phyloP scores from a whole-genome alignment of 768 basidiomycete species.

The Suillus occidentalis region DNA sequence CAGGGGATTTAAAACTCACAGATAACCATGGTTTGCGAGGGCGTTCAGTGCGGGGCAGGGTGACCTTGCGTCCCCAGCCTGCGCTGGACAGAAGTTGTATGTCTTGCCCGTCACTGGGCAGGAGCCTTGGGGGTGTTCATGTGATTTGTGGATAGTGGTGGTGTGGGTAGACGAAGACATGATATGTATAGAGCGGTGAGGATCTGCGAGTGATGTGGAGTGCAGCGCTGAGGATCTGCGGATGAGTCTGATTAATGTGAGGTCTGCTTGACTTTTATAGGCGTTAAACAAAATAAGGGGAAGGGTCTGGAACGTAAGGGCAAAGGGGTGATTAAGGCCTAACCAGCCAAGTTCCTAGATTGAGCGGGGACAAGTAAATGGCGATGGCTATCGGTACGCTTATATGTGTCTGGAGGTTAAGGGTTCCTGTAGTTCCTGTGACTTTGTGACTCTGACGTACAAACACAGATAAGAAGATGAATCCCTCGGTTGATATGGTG shows the following conservation, averaged over 20 bases:
- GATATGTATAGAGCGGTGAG: neutral
- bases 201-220: neutral
- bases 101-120: conserved; percentile 45
- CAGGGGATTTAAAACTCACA: conserved; percentile 45
- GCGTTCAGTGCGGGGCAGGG: conserved; percentile 76
- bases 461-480: conserved; percentile 13
- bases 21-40: conserved; percentile 72
- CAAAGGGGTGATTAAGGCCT: neutral
- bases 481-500: conserved; percentile 19
- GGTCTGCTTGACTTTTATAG: neutral
- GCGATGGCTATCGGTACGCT: neutral
- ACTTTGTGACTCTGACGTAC: conserved; percentile 14
- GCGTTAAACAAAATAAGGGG: neutral
- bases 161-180: conserved; percentile 8
- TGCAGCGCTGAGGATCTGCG: neutral
- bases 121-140: conserved; percentile 19
- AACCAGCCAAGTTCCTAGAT: neutral
- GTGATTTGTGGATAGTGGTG: conserved; percentile 6
- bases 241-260: neutral
- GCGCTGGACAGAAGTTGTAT: conserved; percentile 45
- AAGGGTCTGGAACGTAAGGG: neutral
- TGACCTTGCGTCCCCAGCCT: conserved; percentile 53
- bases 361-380: neutral
- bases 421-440: conserved; percentile 3
- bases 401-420: neutral